Evolutionary conservation across 768 basidiomycete genomes (phyloP), one percentile per base, ranked within the genome.

Genomic region (Rhizopogon vulgaris): DNA sequence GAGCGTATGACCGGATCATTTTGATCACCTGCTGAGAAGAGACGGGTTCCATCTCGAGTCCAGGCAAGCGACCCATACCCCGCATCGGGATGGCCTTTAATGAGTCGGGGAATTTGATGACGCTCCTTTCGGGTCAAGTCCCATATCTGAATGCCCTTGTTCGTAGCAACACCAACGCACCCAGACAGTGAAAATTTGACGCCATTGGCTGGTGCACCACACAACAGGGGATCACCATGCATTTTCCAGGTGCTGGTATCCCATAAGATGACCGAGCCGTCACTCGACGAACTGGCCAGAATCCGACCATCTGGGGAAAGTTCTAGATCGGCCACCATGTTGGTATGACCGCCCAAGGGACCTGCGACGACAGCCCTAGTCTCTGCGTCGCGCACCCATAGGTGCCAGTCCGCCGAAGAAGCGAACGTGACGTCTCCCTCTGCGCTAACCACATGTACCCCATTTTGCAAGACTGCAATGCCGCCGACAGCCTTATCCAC

Each of bases 271-370:
- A 52, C 53, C 1, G 40, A 45, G 18, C n/a, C 1, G 15, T 50
- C 52, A 9, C 14, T 25, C 11, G 55, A 56, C 22, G 51, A 28
- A 4, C 41, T 55, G 22, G 36, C 55, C 17, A 58, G 11, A 1
- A 34, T 27, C 0, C 8, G 2, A 3, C 55, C 48, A 32, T 58
- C 56, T 36, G 49, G 52, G 39, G 40, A 52, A 52, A 45, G 51
- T 18, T 14, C 40, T 18, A 58, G 51, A 22, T 24, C 10, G 1
- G 15, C 7, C 14, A 47, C 25, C 8, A 15, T 8, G 7, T 28
- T 1, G 15, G 43, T 37, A 27, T 52, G 51, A 15, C 51, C 34
- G 9, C 18, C 27, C 12, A 52, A 15, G 1, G 50, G 50, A 27
- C 41, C 50, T 41, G 41, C 25, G 37, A 49, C 30, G 9, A 22